Base-by-base conservation (phyloP, 441 rosid genomes). In the Populus tomentosa region DNA sequence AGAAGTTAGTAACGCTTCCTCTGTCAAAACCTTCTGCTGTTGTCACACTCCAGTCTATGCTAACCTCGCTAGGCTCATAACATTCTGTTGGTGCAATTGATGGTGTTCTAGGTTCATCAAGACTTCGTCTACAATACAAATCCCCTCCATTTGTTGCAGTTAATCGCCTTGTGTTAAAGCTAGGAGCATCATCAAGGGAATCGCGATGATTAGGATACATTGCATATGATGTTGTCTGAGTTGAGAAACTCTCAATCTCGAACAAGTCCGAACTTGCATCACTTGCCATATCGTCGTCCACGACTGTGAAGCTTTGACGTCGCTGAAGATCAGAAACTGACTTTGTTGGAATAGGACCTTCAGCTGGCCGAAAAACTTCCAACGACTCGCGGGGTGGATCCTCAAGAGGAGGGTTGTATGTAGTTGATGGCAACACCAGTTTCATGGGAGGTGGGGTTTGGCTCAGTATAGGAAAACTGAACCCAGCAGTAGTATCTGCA, bases 191-290 rank as follows among this genome's bases (percentile, higher is more conserved):
- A 2, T 90, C 90, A 20, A 87, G 40, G 2, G 86, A 85, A 62
- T 88, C 92, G 11, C 88, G 75, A 61, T 87, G 84, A 14, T 76
- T 78, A 64, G 18, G 70, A 53, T 80, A 77, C 77, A 81, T 71
- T 5, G 86, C 88, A 67, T 85, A 82, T 0, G 86, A 18, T 3
- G 88, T 81, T 3, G 89, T 82, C 67, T 91, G 93, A 67, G 96
- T 89, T 11, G 99, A 88, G 81, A 95, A 91, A 86, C 98, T 93
- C 85, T 95, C 99, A 10, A 95, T 93, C 88, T 95, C 99, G 42
- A 95, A 95, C 73, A 93, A 86, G 80, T 95, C 98, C 2, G 98
- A 95, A 82, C 99, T 95, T 0, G 98, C 90, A 75, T 95, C 97
- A 35, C 99, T 93, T 23, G 80, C 90, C 9, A 80, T 82, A 67